Evolutionary conservation across 2,329 filamentous ascomycete species (phyloP), one percentile per base, ranked within the genome.

Genomic region (Aspergillus felis): DNA sequence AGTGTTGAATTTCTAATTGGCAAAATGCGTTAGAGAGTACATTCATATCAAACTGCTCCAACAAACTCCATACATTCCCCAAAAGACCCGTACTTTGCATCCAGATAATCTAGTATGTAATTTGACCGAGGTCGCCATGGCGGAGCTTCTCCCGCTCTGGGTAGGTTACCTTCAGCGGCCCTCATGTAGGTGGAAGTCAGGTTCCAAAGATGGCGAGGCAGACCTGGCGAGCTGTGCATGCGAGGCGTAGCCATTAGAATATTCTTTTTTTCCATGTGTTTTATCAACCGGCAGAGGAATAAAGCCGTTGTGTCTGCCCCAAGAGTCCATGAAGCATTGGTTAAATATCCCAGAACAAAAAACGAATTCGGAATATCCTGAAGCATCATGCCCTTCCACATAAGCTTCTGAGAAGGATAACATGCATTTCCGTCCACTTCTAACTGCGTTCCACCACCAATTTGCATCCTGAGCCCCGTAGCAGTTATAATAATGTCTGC

Each of bases 401-500:
- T 49, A 54, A 60, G 71, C 52, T 72, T 74, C 1, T 66, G 51
- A 7, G 64, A 41, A 22, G 67, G 7, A 6, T 63, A 35, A n/a
- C 69, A 51, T 10, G 51, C 57, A 4, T 67, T 50, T 7, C 66
- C 68, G 58, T 76, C 68, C 6, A 76, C 61, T 8, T 44, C 25
- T 28, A 76, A 46, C 7, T 56, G 55, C 3, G 66, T 61, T 0
- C 67, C 66, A n/a, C 73, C 74, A 7, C 58, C 69, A 14, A 74
- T 44, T 22, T 66, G 64, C 1, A 76, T 52, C 24, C 68, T 71
- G 2, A 76, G 66, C 1, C 74, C 74, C 1, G 74, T 76, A 12
- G 74, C 74, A 1, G 74, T 75, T 53, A 76, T 62, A 38, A 76
- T 72, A 35, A 73, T 68, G 54, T 76, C 73, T 0, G 70, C 66